These are phyloP conservation scores for Pichia norvegensis DNA, from an alignment of 1,139 yeast species.

Conservation along the genomic window DNA sequence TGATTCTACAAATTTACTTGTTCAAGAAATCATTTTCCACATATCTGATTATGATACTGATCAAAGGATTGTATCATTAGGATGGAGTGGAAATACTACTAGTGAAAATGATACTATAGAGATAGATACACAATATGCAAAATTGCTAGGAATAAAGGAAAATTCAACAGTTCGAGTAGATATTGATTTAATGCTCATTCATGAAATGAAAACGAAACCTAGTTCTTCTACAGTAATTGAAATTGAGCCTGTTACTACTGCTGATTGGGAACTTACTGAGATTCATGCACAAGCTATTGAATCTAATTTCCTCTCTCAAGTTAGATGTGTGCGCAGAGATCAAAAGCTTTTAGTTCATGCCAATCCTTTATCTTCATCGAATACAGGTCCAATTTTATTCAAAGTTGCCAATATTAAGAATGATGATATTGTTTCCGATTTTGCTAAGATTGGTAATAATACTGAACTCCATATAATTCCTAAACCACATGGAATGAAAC, in stretches of 20 bases:
- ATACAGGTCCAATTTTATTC: slow-evolving; percentile 47
- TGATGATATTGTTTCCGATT: slow-evolving; percentile 37
- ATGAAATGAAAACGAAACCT: not conserved
- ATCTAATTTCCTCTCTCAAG: slow-evolving; percentile 65
- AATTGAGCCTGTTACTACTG: slow-evolving; percentile 66
- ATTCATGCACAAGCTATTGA: slow-evolving; percentile 74
- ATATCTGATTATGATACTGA: slow-evolving; percentile 13
- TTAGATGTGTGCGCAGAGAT: slow-evolving; percentile 60
- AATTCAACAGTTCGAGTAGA: slow-evolving; percentile 36
- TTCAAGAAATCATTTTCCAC: slow-evolving; percentile 24
- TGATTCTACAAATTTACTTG: slow-evolving; percentile 21
- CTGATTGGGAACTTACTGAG: slow-evolving; percentile 92
- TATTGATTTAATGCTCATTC: slow-evolving; percentile 30
- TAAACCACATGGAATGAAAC: slow-evolving; percentile 28
- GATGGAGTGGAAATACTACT: slow-evolving; percentile 27
- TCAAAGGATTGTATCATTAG: slow-evolving; percentile 14
- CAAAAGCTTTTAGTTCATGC: slow-evolving; percentile 69
- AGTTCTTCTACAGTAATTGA: slow-evolving; percentile 41
- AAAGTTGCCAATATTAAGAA: slow-evolving; percentile 47
- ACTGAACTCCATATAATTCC: slow-evolving; percentile 85
- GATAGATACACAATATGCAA: slow-evolving; percentile 50
- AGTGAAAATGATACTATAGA: slow-evolving; percentile 32
- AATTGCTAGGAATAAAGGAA: slow-evolving; percentile 37
- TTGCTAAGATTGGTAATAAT: slow-evolving; percentile 45
- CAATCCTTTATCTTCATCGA: slow-evolving; percentile 40